Conservation (phyloP, 768 basidiomycete genomes). For the Cystobasidium onofrii region DNA sequence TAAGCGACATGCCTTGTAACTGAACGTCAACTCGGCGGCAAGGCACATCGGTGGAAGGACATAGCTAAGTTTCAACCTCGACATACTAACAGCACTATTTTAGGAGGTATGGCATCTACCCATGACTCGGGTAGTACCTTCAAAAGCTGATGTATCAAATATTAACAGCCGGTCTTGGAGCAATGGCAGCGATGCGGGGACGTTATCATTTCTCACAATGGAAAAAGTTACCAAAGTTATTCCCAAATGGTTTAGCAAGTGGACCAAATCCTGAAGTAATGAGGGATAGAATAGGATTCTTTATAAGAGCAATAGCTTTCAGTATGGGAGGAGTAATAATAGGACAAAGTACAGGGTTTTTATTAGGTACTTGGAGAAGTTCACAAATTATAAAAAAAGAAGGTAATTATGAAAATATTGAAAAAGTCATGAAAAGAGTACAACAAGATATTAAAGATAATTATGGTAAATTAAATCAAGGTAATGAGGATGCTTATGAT, state of each 20-base stretch:
- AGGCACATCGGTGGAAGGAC: neutral
- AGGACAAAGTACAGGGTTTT: constrained; percentile 17
- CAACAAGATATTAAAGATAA: constrained; percentile 25
- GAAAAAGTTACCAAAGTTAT: constrained; percentile 16
- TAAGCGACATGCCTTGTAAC: neutral
- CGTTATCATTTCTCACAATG: constrained; percentile 22
- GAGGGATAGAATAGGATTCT: constrained; percentile 7
- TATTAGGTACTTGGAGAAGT: constrained; percentile 5
- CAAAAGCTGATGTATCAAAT: neutral
- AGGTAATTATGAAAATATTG: constrained; percentile 26
- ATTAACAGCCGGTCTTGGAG: constrained; percentile 17
- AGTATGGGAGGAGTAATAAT: constrained; percentile 10
- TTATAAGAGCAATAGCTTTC: neutral
- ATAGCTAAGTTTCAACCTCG: neutral
- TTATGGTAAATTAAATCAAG: constrained; percentile 15
- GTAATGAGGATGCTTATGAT: neutral
- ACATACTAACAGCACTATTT: neutral
- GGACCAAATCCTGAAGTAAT: neutral
- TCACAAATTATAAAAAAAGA: constrained; percentile 7
- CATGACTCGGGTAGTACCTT: neutral
- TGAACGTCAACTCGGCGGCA: neutral
- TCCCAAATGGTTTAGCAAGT: constrained; percentile 5
- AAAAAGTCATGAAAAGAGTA: constrained; percentile 25
- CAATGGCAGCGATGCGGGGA: constrained; percentile 6
- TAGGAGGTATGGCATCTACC: neutral